Base-by-base conservation (phyloP, 371 early-diverging fungal species). In the Funneliformis caledonium region DNA sequence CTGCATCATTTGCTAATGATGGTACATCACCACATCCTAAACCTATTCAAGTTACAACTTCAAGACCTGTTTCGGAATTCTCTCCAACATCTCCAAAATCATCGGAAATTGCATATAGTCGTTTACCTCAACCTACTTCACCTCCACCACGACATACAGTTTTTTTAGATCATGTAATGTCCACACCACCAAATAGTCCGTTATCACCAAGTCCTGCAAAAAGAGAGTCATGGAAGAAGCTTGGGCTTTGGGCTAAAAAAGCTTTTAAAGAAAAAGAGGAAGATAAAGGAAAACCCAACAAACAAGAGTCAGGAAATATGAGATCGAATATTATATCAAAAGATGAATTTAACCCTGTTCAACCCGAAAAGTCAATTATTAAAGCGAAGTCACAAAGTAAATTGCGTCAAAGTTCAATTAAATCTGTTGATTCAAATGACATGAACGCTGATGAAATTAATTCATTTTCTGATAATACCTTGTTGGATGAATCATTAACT, bases 211-310 rank as follows among this genome's bases (percentile, higher is more conserved):
- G n/a, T 52, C 16, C 19, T 0, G 42, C 19, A 56, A 64, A 68
- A 68, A 52, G 56, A 50, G 78, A 78, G 19, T 78, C 78, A 26
- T 78, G 78, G 78, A 47, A 47, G 3, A 76, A 76, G 16, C 14
- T 78, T 59, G 50, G 50, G 10, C 22, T 78, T 68, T 78, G 78
- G 78, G 69, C 78, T 10, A 78, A 78, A 68, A 78, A 78, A 42
- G 68, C 68, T n/a, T 78, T 68, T 42, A 78, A 78, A 67, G 78
- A 78, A 22, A 78, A 78, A 50, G 78, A 78, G 19, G 78, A 65
- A 26, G 50, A 78, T 16, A 48, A 31, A 19, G 48, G 5, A 12
- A 33, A 19, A 9, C 8, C 19, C 6, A 61, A 59, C 26, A n/a
- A 50, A 7, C n/a, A n/a, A 9, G 42, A 10, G 22, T 9, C 22